These are phyloP conservation scores for Rutstroemia sydowiana DNA, from an alignment of 2,329 filamentous ascomycete genomes.

Conservation along the genomic window DNA sequence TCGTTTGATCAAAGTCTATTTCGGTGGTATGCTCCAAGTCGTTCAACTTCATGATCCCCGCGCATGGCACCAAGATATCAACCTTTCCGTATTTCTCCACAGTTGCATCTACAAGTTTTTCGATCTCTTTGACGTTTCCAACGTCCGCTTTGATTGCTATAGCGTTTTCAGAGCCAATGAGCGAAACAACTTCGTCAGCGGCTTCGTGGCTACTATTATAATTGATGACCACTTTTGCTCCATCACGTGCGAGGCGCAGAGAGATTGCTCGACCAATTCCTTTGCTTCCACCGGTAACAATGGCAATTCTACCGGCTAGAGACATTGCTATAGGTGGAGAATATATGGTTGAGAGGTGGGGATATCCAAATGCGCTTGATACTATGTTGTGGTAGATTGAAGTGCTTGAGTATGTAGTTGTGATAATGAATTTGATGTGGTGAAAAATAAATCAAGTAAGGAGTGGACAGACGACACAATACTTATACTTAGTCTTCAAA, in stretches of 20 bases:
- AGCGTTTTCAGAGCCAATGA: constrained; percentile 41
- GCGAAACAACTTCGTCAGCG: constrained; percentile 41
- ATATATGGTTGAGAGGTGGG: neutral
- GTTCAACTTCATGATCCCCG: constrained; percentile 44
- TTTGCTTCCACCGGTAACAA: constrained; percentile 40
- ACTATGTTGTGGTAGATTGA: no score
- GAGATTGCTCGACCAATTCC: constrained; percentile 55
- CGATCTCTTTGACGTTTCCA: constrained; percentile 38
- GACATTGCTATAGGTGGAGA: constrained; percentile 13
- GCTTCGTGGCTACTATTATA: constrained; percentile 41
- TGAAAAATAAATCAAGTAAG: no score
- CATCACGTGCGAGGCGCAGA: constrained; percentile 47
- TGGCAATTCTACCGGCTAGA: constrained; percentile 25
- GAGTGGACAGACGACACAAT: no score
- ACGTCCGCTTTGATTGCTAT: constrained; percentile 51
- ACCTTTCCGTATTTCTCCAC: constrained; percentile 46
- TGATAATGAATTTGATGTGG: no score
- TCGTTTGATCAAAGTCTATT: constrained; percentile 42
- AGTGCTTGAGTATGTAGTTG: no score
- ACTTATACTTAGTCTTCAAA: no score
- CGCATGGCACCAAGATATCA: constrained; percentile 52
- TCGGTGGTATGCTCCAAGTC: constrained; percentile 43
- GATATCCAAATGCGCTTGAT: no score
- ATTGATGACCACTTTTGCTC: constrained; percentile 52
- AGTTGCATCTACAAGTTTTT: constrained; percentile 41